Evolutionary conservation across 331 rosid genomes (phyloP).

Genomic region (Quercus lobata): DNA sequence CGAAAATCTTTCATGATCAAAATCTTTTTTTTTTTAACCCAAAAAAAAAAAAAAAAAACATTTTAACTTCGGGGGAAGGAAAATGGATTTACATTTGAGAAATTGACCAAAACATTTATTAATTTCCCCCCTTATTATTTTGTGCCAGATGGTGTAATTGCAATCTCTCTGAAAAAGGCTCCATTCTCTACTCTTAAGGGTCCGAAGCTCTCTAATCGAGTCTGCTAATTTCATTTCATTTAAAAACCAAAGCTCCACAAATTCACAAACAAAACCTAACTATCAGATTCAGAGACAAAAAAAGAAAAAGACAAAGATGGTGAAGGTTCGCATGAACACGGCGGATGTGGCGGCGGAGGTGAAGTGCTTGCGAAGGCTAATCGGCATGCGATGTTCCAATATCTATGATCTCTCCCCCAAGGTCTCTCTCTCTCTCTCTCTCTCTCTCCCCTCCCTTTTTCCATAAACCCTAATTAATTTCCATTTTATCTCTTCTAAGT

Average conservation of each 20-base stretch:
- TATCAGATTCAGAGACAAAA: not conserved
- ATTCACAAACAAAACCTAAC: not conserved
- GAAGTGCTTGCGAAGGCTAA: slow-evolving; percentile 70
- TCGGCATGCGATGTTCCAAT: slow-evolving; percentile 98
- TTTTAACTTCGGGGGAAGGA: too few species aligned
- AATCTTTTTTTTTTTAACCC: too few species aligned
- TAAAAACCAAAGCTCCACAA: not conserved
- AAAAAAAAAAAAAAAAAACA: too few species aligned
- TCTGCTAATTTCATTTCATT: not conserved
- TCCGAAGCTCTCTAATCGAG: not conserved
- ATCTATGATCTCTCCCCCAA: slow-evolving; percentile 95
- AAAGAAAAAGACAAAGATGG: slow-evolving; percentile 40
- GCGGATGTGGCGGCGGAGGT: slow-evolving; percentile 99
- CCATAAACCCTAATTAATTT: not conserved
- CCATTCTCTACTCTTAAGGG: not conserved
- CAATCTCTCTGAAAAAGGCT: too few species aligned
- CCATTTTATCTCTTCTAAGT: not conserved
- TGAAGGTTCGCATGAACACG: slow-evolving; percentile 99
- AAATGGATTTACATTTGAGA: too few species aligned
- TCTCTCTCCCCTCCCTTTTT: not conserved
- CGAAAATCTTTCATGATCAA: too few species aligned
- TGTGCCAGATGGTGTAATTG: too few species aligned
- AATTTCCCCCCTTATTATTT: too few species aligned
- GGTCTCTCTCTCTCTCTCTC: slow-evolving; percentile 29
- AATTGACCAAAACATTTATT: too few species aligned